Percentiles rank a stretch among this genome's conserved stretches.
Evolutionary conservation across 345 rosid species (phyloP).

Genomic region (Ailanthus altissimus): DNA sequence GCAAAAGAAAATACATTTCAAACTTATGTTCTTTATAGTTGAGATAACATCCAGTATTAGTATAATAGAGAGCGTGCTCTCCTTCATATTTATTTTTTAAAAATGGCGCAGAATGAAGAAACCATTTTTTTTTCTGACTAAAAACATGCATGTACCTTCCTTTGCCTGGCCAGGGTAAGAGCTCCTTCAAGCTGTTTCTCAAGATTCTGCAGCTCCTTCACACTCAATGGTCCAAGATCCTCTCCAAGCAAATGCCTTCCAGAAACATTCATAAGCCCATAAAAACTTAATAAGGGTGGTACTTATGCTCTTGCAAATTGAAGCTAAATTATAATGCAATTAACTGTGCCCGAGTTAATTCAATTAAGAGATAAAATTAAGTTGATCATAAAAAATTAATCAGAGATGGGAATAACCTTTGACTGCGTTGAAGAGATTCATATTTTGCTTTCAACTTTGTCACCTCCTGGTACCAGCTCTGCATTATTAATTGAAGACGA

Average conservation of each 20-base stretch:
- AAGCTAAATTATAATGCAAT: neutral
- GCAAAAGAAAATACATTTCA: neutral
- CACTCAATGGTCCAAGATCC: conserved; percentile 72
- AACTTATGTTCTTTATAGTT: neutral
- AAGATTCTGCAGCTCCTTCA: conserved; percentile 69
- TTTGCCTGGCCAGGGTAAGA: conserved; percentile 68
- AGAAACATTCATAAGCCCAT: conserved; percentile 6
- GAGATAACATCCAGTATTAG: neutral
- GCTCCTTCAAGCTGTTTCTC: conserved; percentile 87
- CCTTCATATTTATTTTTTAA: too few relatives aligned
- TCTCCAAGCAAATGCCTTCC: conserved; percentile 87
- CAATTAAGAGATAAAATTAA: neutral
- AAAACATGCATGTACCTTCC: conserved; percentile 50
- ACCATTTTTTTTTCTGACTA: neutral
- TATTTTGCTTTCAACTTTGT: conserved; percentile 71
- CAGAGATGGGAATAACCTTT: conserved; percentile 47
- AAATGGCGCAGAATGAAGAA: neutral
- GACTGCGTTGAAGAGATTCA: conserved; percentile 79
- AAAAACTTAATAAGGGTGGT: neutral
- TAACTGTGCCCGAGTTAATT: neutral
- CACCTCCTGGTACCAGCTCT: conserved; percentile 83
- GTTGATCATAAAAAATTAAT: neutral
- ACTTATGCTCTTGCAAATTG: neutral
- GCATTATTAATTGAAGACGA: conserved; percentile 19
- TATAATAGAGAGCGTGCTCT: neutral